A percentile compares a stretch with the other conserved stretches of the same genome.
Conservation (phyloP, 1,284 basidiomycete species). For the Papiliotrema terrestris region DNA sequence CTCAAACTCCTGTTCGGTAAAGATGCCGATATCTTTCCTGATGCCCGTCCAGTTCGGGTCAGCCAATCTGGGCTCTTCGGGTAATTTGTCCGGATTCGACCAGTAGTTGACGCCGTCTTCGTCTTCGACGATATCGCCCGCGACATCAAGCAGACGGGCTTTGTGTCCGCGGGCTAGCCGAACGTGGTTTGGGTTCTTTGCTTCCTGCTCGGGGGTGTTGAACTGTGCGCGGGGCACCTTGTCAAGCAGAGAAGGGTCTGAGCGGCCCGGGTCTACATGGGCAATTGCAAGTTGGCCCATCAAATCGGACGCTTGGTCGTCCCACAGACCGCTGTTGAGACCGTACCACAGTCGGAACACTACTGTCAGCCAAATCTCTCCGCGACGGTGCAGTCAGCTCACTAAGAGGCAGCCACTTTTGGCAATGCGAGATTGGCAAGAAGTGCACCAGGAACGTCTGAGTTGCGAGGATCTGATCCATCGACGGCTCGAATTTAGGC, state of each 20-base stretch:
- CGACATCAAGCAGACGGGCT: conserved; percentile 30
- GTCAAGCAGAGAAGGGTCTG: conserved; percentile 63
- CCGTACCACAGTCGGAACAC: conserved; percentile 77
- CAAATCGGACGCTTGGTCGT: conserved; percentile 69
- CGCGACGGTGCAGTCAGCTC: conserved; percentile 5
- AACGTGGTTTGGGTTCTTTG: conserved; percentile 25
- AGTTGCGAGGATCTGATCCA: conserved; percentile 72
- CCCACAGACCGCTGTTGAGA: conserved; percentile 76
- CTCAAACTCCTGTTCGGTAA: conserved; percentile 80
- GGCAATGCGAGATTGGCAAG: conserved; percentile 71
- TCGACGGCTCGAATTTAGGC: conserved; percentile 66
- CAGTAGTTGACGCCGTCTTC: conserved; percentile 58
- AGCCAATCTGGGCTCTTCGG: conserved; percentile 60
- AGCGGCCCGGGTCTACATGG: conserved; percentile 67
- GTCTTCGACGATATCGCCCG: conserved; percentile 39
- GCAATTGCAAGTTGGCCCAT: conserved; percentile 67
- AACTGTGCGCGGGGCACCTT: conserved; percentile 54
- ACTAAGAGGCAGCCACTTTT: conserved; percentile 71
- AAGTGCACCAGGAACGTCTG: conserved; percentile 80
- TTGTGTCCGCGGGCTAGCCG: conserved; percentile 25
- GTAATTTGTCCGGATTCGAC: conserved; percentile 31
- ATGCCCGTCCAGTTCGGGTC: conserved; percentile 70
- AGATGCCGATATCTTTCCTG: conserved; percentile 79
- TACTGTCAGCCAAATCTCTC: conserved; percentile 13
- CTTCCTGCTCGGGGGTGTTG: conserved; percentile 40